Evolutionary conservation across 768 basidiomycete genomes (phyloP).

Genomic region (Rhodotorula babjevae): DNA sequence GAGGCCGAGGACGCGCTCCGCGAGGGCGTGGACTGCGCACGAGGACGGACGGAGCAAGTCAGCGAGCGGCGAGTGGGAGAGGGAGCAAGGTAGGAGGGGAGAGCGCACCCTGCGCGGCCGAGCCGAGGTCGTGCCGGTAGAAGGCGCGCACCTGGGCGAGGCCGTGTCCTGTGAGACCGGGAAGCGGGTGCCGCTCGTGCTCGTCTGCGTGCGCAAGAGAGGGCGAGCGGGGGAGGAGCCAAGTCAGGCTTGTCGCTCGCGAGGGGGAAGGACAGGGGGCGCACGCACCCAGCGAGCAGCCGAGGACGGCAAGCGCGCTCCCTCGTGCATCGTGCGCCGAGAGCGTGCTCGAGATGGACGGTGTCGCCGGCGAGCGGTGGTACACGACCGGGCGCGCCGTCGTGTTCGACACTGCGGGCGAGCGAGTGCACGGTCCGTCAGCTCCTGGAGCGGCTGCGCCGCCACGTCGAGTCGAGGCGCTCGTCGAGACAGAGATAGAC

Average conservation of each 20-base stretch:
- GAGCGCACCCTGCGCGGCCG: not conserved
- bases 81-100: too few species aligned
- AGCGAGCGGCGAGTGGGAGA: too few species aligned
- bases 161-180: not conserved
- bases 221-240: not conserved
- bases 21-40: conserved; percentile 7
- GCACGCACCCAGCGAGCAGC: conserved; percentile 12
- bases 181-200: not conserved
- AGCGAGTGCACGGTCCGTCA: not conserved
- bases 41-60: not conserved
- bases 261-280: too few species aligned
- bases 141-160: conserved; percentile 17
- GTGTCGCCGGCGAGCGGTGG: conserved; percentile 9
- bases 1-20: not conserved
- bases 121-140: not conserved
- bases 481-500: too few species aligned
- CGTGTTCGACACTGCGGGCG: not conserved
- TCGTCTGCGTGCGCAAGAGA: conserved; percentile 11
- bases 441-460: too few species aligned
- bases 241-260: not conserved
- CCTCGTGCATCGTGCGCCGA: not conserved
- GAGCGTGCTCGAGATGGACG: not conserved
- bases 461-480: too few species aligned
- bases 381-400: not conserved
- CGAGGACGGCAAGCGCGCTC: conserved; percentile 16